phyloP scores from a whole-genome alignment of 1,284 basidiomycete species.

The Moniliophthora roreri region DNA sequence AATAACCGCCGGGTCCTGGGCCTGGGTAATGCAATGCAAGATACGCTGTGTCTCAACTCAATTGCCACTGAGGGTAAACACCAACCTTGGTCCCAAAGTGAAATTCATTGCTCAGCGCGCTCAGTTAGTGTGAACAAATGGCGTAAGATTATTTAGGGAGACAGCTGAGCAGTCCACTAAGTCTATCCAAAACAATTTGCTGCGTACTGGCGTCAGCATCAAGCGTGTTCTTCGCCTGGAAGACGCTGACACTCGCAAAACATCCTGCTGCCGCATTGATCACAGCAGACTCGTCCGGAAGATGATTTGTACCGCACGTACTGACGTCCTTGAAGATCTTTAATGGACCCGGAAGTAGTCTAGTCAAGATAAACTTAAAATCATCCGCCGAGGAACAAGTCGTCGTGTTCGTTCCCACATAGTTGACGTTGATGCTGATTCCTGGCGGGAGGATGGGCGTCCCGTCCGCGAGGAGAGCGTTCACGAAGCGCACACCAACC shows the following conservation, averaged over 20 bases:
- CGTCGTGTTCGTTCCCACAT: conserved; percentile 32
- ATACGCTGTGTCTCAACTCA: too few species aligned
- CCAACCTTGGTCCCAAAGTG: too few species aligned
- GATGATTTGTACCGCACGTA: conserved; percentile 38
- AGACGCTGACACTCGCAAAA: conserved; percentile 46
- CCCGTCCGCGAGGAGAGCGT: conserved; percentile 26
- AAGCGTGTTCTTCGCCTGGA: conserved; percentile 41
- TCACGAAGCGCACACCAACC: conserved; percentile 32
- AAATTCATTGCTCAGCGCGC: too few species aligned
- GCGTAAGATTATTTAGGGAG: background rate
- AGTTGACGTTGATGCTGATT: conserved; percentile 52
- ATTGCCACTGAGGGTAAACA: too few species aligned
- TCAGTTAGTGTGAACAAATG: too few species aligned
- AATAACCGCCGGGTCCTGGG: too few species aligned
- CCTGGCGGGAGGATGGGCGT: conserved; percentile 38
- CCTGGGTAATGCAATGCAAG: too few species aligned
- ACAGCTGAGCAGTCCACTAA: conserved; percentile 32
- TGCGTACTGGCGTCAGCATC: conserved; percentile 43
- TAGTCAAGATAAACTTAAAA: conserved; percentile 46
- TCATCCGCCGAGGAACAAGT: conserved; percentile 34
- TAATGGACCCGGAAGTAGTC: conserved; percentile 29
- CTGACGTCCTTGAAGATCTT: conserved; percentile 35
- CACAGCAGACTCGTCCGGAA: conserved; percentile 41
- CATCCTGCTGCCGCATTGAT: conserved; percentile 34
- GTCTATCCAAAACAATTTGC: conserved; percentile 34